Evolutionary conservation across 108 stramenopile species (phyloP).

Genomic region (Nitzschia sp.): DNA sequence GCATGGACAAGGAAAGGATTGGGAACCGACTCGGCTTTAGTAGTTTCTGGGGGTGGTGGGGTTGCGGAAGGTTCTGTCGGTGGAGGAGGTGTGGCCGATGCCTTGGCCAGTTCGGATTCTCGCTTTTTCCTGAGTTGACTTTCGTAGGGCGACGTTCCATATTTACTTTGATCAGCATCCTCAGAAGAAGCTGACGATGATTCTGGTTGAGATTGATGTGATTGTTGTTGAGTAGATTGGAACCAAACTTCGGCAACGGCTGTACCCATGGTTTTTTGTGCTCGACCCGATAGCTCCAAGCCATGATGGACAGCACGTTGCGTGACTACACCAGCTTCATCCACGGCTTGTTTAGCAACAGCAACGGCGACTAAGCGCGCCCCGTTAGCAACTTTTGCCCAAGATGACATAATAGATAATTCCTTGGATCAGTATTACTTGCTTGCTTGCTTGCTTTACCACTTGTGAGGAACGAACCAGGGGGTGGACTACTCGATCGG

Average conservation of each 20-base stretch:
- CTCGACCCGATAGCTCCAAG: constrained; percentile 22
- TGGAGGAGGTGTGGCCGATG: no score
- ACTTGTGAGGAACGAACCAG: not conserved
- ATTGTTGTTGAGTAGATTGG: not conserved
- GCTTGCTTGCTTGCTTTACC: not conserved
- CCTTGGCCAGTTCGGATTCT: not conserved
- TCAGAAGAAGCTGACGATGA: not conserved
- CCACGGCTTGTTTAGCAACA: constrained; percentile 21
- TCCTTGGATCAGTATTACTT: not conserved
- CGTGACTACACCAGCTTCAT: constrained; percentile 21
- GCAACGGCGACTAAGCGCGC: constrained; percentile 36
- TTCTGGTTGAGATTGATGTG: not conserved
- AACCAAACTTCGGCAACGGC: not conserved
- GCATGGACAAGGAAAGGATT: constrained; percentile 36
- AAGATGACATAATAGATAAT: not conserved
- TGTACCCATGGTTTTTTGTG: constrained; percentile 9
- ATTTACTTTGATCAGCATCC: not conserved
- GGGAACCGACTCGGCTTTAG: not conserved
- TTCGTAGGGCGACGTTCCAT: constrained; percentile 30
- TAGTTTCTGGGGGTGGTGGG: not conserved
- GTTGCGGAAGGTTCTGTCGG: not conserved
- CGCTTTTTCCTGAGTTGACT: constrained; percentile 30
- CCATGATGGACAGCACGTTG: constrained; percentile 35
- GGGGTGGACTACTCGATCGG: no score
- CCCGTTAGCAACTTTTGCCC: constrained; percentile 29